Base-by-base conservation (phyloP, 1,139 yeast species). In the Kodamaea alishanica region DNA sequence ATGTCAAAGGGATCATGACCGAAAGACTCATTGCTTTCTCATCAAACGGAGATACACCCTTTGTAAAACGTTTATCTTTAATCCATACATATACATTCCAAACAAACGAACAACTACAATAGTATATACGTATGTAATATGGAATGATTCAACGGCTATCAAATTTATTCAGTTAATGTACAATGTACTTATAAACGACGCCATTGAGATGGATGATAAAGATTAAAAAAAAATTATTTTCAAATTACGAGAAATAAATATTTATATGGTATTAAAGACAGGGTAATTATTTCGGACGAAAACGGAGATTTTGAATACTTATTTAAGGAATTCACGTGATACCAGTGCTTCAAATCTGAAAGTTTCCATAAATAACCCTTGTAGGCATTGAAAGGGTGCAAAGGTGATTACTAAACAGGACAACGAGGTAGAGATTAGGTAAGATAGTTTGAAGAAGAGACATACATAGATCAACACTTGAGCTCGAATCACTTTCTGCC, bases 1-100 rank as follows among this genome's bases (percentile, higher is more conserved):
- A 56, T 67, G 67, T 67, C 44, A 48, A 55, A 65, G 72, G 72
- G 71, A 61, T 61, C 48, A 67, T 67, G 73, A 67, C 73, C 73
- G 73, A 65, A 56, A 59, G 70, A 65, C 55, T 67, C 73, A 65
- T 47, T 35, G 65, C 50, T 38, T 43, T 42, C 65, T 67, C 73
- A 64, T 66, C 70, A 61, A 60, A 61, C 73, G 73, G 73, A 67
- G 73, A 67, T 67, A 67, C 73, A 65, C 71, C 72, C 72, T 63
- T 35, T 30, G 24, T 35, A 38, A 30, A 37, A 22, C 34, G 15
- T 61, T 47, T 38, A 40, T 65, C 54, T 65, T 44, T 51, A 51
- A 54, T 51, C 57, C 60, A 52, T 48, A 22, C 43, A 23, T 28
- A 26, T 33, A 25, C 33, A 20, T 33, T 35, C 26, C 43, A 32